Base-by-base conservation (phyloP, 2,329 filamentous ascomycete genomes). In the Talaromyces sp. region DNA sequence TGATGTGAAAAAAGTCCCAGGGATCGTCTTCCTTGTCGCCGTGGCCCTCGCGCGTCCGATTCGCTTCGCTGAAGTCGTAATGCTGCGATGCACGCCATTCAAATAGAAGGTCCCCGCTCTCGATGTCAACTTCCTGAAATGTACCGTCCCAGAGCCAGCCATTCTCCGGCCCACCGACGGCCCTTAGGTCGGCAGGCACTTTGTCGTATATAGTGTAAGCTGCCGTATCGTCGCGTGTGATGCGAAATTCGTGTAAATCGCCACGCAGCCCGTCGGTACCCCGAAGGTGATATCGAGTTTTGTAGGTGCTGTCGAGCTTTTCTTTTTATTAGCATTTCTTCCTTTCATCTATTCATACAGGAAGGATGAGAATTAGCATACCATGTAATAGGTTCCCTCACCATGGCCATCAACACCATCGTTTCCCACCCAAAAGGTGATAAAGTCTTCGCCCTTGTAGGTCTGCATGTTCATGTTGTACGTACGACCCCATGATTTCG, bases 1-100 rank as follows among this genome's bases (percentile, higher is more conserved):
- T 84, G 68, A 84, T 78, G 68, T 83, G 81, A 70, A 83, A 83
- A 68, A 79, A 83, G 64, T 84, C 82, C 75, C 78, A 84, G 1
- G 80, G 66, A 8, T 61, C 21, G 2, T 58, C 56, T 55, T 62
- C 14, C n/a, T 32, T 60, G 17, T 61, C 61, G 11, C 68, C 69
- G 12, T 63, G 58, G 6, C 61, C 64, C 46, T 68, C 65, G 35
- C 58, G 61, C 17, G 58, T 58, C 26, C 67, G 63, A 43, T 63
- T 61, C 10, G 61, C 62, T 26, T 73, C 70, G 14, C 57, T 61
- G 29, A 72, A 61, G 27, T 70, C 57, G 60, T 79, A 68, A 63
- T 81, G 77, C 3, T 80, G 74, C 8, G 76, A 76, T 6, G 79
- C 78, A 38, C 74, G 73, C 79, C 80, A 82, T 64, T 79, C 67